Percentiles rank a stretch among this genome's conserved stretches.
phyloP scores from a whole-genome alignment of 2,329 filamentous ascomycete species.

The Aspergillus latus region DNA sequence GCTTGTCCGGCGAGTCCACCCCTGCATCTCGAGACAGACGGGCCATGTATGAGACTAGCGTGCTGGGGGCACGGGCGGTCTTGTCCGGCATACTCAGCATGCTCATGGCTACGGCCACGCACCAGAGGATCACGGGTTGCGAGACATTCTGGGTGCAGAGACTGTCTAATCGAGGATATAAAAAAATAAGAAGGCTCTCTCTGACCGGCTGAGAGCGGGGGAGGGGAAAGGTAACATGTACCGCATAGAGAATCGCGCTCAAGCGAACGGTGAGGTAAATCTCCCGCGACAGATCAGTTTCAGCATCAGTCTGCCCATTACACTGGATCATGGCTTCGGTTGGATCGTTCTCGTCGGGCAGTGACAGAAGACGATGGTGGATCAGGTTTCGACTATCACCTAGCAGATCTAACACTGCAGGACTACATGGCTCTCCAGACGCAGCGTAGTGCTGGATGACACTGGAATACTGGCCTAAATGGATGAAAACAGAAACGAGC shows the following conservation, averaged over 20 bases:
- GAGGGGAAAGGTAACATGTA: conserved; percentile 6
- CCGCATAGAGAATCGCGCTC: neutral
- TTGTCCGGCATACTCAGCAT: neutral
- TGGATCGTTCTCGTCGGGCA: neutral
- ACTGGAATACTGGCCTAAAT: conserved; percentile 7
- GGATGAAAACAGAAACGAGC: conserved; percentile 4
- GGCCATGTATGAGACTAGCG: neutral
- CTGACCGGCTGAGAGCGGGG: neutral
- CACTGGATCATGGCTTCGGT: neutral
- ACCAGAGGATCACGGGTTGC: neutral
- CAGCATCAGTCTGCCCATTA: neutral
- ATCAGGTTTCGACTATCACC: conserved; percentile 6
- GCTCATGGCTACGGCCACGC: conserved; percentile 1
- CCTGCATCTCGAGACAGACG: neutral
- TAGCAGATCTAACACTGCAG: neutral
- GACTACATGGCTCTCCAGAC: neutral
- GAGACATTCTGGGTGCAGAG: neutral
- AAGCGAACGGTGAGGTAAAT: conserved; percentile 8
- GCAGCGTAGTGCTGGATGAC: conserved; percentile 2
- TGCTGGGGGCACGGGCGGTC: neutral
- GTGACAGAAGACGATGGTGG: conserved; percentile 6
- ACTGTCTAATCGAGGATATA: neutral
- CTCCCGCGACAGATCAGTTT: conserved; percentile 1
- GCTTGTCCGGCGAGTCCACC: neutral
- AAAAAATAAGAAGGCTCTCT: neutral